Base-by-base conservation (phyloP, 2,329 filamentous ascomycete genomes). In the Paradendryphiella salina region DNA sequence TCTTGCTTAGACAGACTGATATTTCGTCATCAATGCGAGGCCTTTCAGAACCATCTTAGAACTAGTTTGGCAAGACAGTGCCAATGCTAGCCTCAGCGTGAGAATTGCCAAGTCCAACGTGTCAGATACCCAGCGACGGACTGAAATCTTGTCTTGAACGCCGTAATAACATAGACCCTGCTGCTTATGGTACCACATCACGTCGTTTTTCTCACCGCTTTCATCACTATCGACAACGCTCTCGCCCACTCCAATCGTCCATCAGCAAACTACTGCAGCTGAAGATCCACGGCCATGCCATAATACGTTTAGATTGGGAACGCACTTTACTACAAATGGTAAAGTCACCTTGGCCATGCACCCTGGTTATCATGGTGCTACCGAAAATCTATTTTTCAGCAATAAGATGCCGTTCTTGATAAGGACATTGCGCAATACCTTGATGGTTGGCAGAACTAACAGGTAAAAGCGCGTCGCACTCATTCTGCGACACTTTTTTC, bases 321-420 rank as follows among this genome's bases (percentile, higher is more conserved):
- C 17, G 20, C 45, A 48, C 44, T 28, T 33, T 56, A 28, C 42
- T 42, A 9, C 3, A 32, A 28, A 15, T 14, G 34, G 59, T 13
- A 56, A 59, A 46, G 59, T 32, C 32, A 13, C 28, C 50, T 55
- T 50, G 50, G 48, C 32, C 54, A 55, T 20, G 52, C 58, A 53
- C 50, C 51, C 50, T 56, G 54, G 49, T 58, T 47, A 60, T 55
- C 54, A 56, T 49, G 57, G 58, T 58, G 43, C 56, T 50, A 32
- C 32, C 44, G 46, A 57, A 57, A 56, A 49, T 47, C 50, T 55
- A 53, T 50, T 52, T 56, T 53, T 46, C 28, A 48, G 42, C 28
- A 42, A 37, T 29, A 32, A 31, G 36, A 45, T 43, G 45, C 26
- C 39, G 46, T 37, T 18, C 37, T 46, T 52, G 58, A 54, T 52